phyloP scores from a whole-genome alignment of 2,329 filamentous ascomycete genomes.

The Cladosporium velox region DNA sequence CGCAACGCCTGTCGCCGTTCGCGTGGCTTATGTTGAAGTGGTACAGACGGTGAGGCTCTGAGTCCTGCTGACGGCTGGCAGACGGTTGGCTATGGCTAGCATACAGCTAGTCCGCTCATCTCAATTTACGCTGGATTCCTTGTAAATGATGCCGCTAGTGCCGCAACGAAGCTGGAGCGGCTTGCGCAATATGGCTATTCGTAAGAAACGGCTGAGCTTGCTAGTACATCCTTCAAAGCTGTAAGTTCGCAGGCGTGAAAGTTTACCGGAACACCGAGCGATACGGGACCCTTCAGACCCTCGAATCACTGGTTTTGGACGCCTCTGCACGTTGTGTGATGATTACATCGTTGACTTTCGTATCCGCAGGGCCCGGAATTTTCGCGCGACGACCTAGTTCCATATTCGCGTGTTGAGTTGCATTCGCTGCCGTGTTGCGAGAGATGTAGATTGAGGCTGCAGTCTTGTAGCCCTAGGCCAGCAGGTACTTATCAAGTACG shows the following conservation, averaged over 20 bases:
- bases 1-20: background rate
- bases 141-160: background rate
- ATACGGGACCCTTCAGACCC: background rate
- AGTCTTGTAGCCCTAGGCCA: background rate
- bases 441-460: background rate
- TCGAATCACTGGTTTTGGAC: background rate
- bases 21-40: background rate
- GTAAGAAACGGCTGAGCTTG: constrained; percentile 1
- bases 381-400: background rate
- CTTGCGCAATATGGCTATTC: background rate
- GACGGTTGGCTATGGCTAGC: background rate
- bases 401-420: background rate
- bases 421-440: background rate
- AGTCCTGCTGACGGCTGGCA: background rate
- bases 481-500: background rate
- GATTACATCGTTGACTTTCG: constrained; percentile 11
- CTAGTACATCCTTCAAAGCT: constrained; percentile 6
- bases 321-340: background rate
- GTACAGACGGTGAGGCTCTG: background rate
- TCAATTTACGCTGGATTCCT: background rate
- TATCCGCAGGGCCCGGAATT: background rate
- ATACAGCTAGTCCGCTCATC: background rate
- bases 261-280: background rate
- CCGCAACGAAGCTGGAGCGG: background rate
- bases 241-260: background rate